Conservation (phyloP, 495 filamentous ascomycete genomes). For the Podospora anserina region DNA sequence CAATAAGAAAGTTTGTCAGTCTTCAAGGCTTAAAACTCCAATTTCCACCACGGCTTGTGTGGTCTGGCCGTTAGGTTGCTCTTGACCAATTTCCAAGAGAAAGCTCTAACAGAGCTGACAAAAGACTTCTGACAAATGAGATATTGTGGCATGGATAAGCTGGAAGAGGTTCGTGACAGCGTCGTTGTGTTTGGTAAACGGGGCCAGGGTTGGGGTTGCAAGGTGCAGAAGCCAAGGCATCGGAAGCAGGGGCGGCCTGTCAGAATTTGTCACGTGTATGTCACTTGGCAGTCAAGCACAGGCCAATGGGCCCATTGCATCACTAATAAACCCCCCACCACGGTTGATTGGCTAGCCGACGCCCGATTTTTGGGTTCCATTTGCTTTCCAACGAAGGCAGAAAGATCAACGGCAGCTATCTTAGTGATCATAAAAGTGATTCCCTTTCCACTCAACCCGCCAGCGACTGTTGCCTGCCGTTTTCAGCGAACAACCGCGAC, state of each 20-base stretch:
- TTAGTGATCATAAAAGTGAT: background rate
- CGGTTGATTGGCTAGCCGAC: conserved; percentile 34
- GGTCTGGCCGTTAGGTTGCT: background rate
- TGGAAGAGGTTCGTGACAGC: background rate
- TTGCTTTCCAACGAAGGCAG: conserved; percentile 24
- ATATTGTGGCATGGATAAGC: background rate
- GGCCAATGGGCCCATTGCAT: conserved; percentile 23
- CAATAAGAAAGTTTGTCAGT: background rate
- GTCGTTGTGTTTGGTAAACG: background rate
- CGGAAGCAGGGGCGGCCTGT: background rate
- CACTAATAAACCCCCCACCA: conserved; percentile 30
- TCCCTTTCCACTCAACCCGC: background rate
- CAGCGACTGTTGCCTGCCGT: conserved; percentile 2
- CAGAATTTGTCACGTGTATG: background rate
- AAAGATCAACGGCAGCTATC: conserved; percentile 21
- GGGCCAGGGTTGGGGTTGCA: background rate
- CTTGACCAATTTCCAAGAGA: background rate
- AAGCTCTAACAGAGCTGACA: background rate
- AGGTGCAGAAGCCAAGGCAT: background rate
- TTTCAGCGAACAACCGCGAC: conserved; percentile 3
- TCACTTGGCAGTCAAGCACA: conserved; percentile 9
- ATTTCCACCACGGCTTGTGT: background rate
- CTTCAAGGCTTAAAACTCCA: background rate
- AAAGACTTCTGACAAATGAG: background rate
- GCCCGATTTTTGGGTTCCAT: conserved; percentile 24